A percentile compares a stretch with the other conserved stretches of the same genome.
Conservation (phyloP, 2,329 filamentous ascomycete genomes). For the Davidsoniella virescens region DNA sequence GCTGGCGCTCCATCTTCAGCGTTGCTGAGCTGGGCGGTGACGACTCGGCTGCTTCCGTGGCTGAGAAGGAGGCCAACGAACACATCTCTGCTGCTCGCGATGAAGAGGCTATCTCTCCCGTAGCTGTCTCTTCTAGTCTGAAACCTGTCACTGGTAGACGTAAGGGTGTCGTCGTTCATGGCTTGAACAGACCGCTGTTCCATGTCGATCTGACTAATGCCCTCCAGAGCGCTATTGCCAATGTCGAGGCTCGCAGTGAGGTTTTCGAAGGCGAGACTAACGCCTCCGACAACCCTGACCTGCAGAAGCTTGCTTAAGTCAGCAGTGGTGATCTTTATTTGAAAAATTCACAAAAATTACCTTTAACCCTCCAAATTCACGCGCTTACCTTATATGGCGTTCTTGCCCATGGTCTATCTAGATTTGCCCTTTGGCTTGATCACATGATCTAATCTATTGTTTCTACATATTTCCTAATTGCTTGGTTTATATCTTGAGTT, state of each 20-base stretch:
- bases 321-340: no score
- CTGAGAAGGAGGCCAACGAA: conserved; percentile 47
- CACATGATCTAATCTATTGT: no score
- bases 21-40: conserved; percentile 71
- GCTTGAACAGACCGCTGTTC: conserved; percentile 82
- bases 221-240: conserved; percentile 70
- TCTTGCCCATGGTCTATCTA: no score
- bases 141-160: conserved; percentile 20
- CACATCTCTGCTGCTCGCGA: conserved; percentile 15
- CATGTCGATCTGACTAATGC: conserved; percentile 85
- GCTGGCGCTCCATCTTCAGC: conserved; percentile 92
- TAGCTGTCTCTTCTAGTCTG: not conserved
- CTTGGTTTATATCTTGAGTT: not conserved
- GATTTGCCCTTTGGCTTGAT: no score
- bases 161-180: conserved; percentile 54
- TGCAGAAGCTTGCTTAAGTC: conserved; percentile 5
- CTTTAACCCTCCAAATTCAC: no score
- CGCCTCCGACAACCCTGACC: not conserved
- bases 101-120: conserved; percentile 5
- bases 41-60: conserved; percentile 50
- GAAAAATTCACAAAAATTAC: no score
- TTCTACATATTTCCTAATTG: no score
- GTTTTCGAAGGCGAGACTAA: conserved; percentile 9
- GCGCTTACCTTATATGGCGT: no score
- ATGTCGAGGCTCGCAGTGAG: conserved; percentile 43